Conservation (phyloP, 257 asterid genomes). For the Haberlea rhodopensis region DNA sequence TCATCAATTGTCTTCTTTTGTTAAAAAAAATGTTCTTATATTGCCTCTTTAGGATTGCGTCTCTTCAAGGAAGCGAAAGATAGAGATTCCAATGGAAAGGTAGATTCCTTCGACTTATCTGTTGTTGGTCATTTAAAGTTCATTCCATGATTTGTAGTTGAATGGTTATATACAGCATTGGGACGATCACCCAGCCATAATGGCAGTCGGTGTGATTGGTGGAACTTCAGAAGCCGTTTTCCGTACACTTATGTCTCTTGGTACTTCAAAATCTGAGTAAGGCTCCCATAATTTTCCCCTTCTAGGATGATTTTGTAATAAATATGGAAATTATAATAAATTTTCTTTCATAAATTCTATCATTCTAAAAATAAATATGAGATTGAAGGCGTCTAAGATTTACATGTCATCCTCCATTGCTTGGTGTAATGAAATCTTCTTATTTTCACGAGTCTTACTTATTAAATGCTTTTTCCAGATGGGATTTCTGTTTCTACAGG, state of each 20-base stretch:
- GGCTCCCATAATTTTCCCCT: slow-evolving; percentile 16
- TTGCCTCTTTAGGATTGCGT: slow-evolving; percentile 61
- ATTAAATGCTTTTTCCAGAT: slow-evolving; percentile 45
- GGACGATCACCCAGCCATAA: slow-evolving; percentile 77
- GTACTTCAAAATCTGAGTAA: slow-evolving; percentile 87
- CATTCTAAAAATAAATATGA: background rate
- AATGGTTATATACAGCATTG: slow-evolving; percentile 37
- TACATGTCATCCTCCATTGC: background rate
- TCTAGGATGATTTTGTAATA: background rate
- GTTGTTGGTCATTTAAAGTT: background rate
- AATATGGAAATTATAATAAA: background rate
- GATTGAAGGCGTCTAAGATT: background rate
- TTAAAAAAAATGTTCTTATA: slow-evolving; percentile 14
- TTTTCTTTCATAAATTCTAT: background rate
- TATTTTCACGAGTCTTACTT: slow-evolving; percentile 15
- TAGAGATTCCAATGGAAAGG: slow-evolving; percentile 59
- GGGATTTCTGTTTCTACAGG: slow-evolving; percentile 79
- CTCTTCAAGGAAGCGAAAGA: slow-evolving; percentile 88
- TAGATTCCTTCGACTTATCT: slow-evolving; percentile 23
- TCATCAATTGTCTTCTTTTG: background rate
- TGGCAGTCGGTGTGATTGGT: slow-evolving; percentile 85
- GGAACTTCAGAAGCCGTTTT: slow-evolving; percentile 86
- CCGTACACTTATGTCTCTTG: slow-evolving; percentile 73
- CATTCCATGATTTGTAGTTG: slow-evolving; percentile 12
- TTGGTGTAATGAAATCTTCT: background rate